These are phyloP conservation scores for Clitoria ternatea DNA, from an alignment of 306 rosid genomes.

Conservation along the genomic window DNA sequence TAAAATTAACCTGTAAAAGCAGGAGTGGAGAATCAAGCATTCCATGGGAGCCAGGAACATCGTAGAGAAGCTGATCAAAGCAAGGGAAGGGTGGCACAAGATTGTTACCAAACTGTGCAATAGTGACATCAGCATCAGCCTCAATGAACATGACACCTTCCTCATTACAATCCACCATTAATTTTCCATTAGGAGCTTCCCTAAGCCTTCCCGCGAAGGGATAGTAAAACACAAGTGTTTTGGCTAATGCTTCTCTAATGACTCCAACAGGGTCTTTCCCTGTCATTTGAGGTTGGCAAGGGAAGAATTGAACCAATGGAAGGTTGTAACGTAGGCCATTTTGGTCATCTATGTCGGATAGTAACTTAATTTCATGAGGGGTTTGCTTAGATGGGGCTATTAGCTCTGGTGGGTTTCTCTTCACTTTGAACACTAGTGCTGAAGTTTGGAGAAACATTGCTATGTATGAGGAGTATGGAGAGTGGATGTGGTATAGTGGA, in stretches of 20 bases:
- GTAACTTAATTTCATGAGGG: not conserved
- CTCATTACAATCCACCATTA: slow-evolving; percentile 13
- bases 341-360: slow-evolving; percentile 19
- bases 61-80: slow-evolving; percentile 34
- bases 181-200: not conserved
- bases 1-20: slow-evolving; percentile 25
- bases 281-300: not conserved
- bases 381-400: not conserved
- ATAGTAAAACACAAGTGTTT: slow-evolving; percentile 16
- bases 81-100: slow-evolving; percentile 43
- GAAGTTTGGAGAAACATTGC: not conserved
- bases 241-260: not conserved
- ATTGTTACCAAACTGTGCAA: slow-evolving; percentile 26
- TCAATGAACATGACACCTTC: not conserved
- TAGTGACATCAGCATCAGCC: not conserved
- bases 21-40: slow-evolving; percentile 30
- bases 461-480: not conserved
- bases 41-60: slow-evolving; percentile 39
- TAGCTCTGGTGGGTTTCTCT: not conserved
- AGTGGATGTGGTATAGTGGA: not conserved
- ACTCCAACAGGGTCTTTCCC: slow-evolving; percentile 9
- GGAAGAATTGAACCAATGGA: not conserved
- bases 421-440: not conserved
- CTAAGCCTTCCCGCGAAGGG: slow-evolving; percentile 4
- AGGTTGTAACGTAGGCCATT: not conserved